Evolutionary conservation across 2,329 filamentous ascomycete species (phyloP), one percentile per base, ranked within the genome.

Genomic region (Arachnomyces sp.): DNA sequence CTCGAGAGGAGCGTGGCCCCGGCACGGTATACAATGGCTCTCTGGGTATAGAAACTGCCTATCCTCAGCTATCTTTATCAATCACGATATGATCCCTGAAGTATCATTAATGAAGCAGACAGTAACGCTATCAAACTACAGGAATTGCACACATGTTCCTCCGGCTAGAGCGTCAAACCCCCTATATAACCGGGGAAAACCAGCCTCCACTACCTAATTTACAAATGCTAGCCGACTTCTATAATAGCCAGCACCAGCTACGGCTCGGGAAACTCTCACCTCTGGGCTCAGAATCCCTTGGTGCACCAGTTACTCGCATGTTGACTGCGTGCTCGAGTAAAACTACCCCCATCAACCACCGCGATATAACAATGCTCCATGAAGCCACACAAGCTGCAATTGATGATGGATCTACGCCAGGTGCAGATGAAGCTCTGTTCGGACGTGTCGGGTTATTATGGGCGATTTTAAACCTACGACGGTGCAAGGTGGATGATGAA

Each of bases 401-500:
- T 4, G 40, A 48, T 7, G 59, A 63, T 42, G 54, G 49, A 1
- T 47, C 47, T 29, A 31, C 54, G 7, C 53, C 59, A 37, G 64
- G 64, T 7, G 55, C 52, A 1, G 64, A 67, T 36, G 64, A 66
- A 36, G 44, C 63, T 25, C 31, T 67, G 3, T 65, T 55, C 41
- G 64, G 64, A 7, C 58, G 64, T 14, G 54, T 57, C 25, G 64
- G 64, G 1, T 45, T 67, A 4, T 40, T 67, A 1, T 62, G 59
- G 57, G 44, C 49, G 2, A 43, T 65, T 4, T 32, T 65, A 31
- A 64, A 62, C 25, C 43, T 65, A 13, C 49, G 62, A 31, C 42
- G 47, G 5, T 51, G 55, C 32, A n/a, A 20, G 5, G 54, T 51
- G 15, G 48, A 56, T 39, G 43, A 49, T 1, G 25, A 49, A 11